A percentile compares a stretch with the other conserved stretches of the same genome.
phyloP scores from a whole-genome alignment of 1,139 yeast species.

The Candida gigantensis region DNA sequence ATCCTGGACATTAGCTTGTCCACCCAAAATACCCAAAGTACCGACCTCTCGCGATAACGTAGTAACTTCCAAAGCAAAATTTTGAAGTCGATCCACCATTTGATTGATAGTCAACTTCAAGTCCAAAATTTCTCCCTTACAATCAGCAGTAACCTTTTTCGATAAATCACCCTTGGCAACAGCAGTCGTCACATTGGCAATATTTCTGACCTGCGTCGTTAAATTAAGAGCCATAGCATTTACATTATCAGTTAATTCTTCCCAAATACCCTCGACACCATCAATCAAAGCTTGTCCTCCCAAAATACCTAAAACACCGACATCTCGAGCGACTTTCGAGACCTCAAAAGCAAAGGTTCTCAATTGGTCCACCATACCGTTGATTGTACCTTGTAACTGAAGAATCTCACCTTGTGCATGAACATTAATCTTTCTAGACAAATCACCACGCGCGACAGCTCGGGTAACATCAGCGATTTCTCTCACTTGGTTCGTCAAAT shows the following conservation, averaged over 20 bases:
- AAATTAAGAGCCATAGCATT: constrained; percentile 88
- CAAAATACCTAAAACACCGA: constrained; percentile 82
- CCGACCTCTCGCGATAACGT: constrained; percentile 88
- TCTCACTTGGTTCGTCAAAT: constrained; percentile 78
- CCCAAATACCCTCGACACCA: constrained; percentile 88
- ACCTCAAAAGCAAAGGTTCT: constrained; percentile 88
- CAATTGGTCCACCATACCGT: constrained; percentile 86
- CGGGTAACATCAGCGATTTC: constrained; percentile 88
- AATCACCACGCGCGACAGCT: constrained; percentile 80
- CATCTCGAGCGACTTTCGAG: constrained; percentile 84
- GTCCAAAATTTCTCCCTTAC: constrained; percentile 84
- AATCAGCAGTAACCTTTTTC: constrained; percentile 83
- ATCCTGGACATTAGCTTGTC: constrained; percentile 89
- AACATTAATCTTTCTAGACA: constrained; percentile 74
- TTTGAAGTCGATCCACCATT: constrained; percentile 87
- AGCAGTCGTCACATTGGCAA: constrained; percentile 89
- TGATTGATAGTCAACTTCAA: constrained; percentile 78
- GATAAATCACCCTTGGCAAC: constrained; percentile 90
- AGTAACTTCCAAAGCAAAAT: constrained; percentile 87
- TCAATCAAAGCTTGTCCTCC: constrained; percentile 89
- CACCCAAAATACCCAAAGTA: constrained; percentile 85
- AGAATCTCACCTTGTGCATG: constrained; percentile 85
- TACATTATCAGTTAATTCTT: constrained; percentile 83
- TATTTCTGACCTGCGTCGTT: constrained; percentile 85
- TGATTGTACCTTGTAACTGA: constrained; percentile 76